Evolutionary conservation across 352 stramenopile species (phyloP), one percentile per base, ranked within the genome.

Genomic region (Globisporangium paroecandrum): DNA sequence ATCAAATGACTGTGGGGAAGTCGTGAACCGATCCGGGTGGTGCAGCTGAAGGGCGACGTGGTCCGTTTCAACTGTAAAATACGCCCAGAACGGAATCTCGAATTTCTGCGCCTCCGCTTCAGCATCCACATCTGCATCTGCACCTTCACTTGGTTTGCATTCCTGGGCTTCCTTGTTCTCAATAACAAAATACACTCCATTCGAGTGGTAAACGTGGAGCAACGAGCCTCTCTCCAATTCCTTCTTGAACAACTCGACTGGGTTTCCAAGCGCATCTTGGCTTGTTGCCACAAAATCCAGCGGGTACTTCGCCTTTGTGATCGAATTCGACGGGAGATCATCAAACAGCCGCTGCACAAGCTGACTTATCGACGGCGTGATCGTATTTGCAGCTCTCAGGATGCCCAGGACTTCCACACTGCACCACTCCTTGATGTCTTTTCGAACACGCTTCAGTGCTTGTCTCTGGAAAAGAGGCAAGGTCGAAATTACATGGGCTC

Each of bases 391-490:
- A 22, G 77, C 79, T 60, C 81, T 81, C 49, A 96, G 70, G 66
- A 96, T 94, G 6, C 76, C 77, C 34, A 96, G 64, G 57, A 96
- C 91, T 56, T 96, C 83, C 1, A 91, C 69, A 36, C 85, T 93
- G 53, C 82, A 91, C 82, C 88, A 94, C 53, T 96, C 89, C 60
- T 92, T 93, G 41, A 96, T 89, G 22, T 89, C 79, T 56, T 82
- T 82, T 25, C 85, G 76, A 51, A 91, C 72, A 12, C 73, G 77
- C 51, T 81, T 87, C 10, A 96, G 58, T 24, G 93, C 80, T 72
- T 89, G 78, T 13, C 81, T 80, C 70, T 95, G 85, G 70, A 92
- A 94, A 34, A 86, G 72, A 34, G 89, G 86, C 46, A 94, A 63
- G 1, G 78, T 77, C 34, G 82, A 83, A 54, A 91, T 83, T 51